These are phyloP conservation scores for Pseudogymnoascus sp. DNA, from an alignment of 2,329 filamentous ascomycete genomes.

Conservation along the genomic window DNA sequence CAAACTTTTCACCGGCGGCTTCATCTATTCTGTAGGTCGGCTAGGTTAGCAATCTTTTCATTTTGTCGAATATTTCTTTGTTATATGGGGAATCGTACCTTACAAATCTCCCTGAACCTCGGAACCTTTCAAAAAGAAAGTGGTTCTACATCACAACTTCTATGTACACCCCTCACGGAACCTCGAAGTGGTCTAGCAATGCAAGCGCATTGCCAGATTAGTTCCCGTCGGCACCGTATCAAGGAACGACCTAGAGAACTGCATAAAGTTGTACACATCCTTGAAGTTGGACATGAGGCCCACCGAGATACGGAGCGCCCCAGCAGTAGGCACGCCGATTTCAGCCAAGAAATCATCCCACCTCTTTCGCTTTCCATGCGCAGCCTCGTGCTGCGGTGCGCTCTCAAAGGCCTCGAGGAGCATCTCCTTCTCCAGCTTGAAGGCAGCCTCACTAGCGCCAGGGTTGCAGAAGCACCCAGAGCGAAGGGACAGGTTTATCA, in stretches of 20 bases:
- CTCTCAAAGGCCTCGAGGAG: constrained; percentile 13
- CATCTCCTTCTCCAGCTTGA: constrained; percentile 23
- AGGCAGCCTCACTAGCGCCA: constrained; percentile 32
- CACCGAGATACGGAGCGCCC: constrained; percentile 34
- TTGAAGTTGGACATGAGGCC: constrained; percentile 31
- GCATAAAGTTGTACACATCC: constrained; percentile 33
- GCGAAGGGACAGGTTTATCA: constrained; percentile 30
- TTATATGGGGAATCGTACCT: neutral
- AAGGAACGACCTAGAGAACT: constrained; percentile 27
- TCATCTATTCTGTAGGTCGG: neutral
- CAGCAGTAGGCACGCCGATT: constrained; percentile 23
- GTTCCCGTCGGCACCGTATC: neutral
- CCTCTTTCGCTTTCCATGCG: constrained; percentile 8
- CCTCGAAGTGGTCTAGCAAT: neutral
- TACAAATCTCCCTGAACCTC: neutral
- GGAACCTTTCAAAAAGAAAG: neutral
- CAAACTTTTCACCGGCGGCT: neutral
- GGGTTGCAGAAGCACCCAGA: constrained; percentile 40
- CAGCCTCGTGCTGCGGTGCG: neutral
- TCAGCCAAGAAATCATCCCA: constrained; percentile 22
- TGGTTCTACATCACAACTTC: neutral
- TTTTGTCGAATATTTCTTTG: neutral
- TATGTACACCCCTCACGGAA: neutral
- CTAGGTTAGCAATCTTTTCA: neutral
- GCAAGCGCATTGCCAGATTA: neutral